phyloP scores from a whole-genome alignment of 805 yeast genomes.

The Isabelozyma rhagii region DNA sequence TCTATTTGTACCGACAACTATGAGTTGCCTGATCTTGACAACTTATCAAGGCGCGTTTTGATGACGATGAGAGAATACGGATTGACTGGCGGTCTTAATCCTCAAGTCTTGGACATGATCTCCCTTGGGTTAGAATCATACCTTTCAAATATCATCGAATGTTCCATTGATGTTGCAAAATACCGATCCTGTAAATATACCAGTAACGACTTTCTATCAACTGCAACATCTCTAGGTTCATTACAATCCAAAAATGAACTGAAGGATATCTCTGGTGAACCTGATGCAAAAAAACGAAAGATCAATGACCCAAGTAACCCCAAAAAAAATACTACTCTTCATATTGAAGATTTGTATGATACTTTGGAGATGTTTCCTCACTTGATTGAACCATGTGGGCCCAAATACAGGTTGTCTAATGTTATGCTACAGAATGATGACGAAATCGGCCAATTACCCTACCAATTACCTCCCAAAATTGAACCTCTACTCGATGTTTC shows the following conservation, averaged over 20 bases:
- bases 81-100: conserved; percentile 71
- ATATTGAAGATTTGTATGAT: conserved; percentile 65
- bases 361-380: conserved; percentile 65
- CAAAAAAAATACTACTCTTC: conserved; percentile 38
- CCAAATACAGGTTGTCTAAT: conserved; percentile 47
- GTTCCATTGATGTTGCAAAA: conserved; percentile 68
- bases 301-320: conserved; percentile 1
- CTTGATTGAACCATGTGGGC: conserved; percentile 65
- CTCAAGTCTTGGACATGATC: conserved; percentile 75
- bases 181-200: conserved; percentile 51
- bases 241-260: conserved; percentile 15
- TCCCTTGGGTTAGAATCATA: conserved; percentile 81
- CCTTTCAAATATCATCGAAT: conserved; percentile 69
- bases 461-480: conserved; percentile 27
- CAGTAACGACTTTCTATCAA: conserved; percentile 30
- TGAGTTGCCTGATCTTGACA: conserved; percentile 79
- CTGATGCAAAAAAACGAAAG: conserved; percentile 10
- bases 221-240: conserved; percentile 15
- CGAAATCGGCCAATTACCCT: conserved; percentile 23
- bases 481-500: conserved; percentile 8
- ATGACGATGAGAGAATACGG: conserved; percentile 92
- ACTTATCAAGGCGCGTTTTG: conserved; percentile 62
- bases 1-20: conserved; percentile 74
- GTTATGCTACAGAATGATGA: conserved; percentile 59
- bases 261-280: conserved; percentile 1